Base-by-base conservation (phyloP, 2,329 filamentous ascomycete species). In the Monosporascus sp. region DNA sequence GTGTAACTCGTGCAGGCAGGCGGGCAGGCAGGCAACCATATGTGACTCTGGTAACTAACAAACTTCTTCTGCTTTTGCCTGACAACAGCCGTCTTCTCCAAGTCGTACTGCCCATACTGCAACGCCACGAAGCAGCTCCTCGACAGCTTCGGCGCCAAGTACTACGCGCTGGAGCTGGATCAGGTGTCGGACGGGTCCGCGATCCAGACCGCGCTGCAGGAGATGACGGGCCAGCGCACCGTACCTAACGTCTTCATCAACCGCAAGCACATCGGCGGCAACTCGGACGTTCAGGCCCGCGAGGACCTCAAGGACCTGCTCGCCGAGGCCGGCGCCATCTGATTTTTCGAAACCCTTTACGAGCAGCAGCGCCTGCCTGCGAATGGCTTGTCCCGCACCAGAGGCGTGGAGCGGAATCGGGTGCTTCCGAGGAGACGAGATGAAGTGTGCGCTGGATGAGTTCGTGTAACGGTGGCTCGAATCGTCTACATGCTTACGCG, bases 81-180 rank as follows among this genome's bases (percentile, higher is more conserved):
- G 15, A 9, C 15, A 26, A 31, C 49, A 89, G 89, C 94, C 65
- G 89, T 99, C 70, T 99, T 99, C 82, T 92, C 88, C 75, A 99
- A 99, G 79, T 90, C 87, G 17, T 96, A 91, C 78, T 99, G 94
- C 82, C 91, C 92, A 14, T 95, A 96, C 82, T 97, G 93, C 81
- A 80, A 75, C 54, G 79, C 85, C 55, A 85, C 87, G 63, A 97
- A 97, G 85, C 67, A 78, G 53, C 79, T 90, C 49, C 78, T 99
- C 63, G 82, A 79, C 66, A 77, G 84, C 54, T 63, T 85, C 54
- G 84, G 85, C 60, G 89, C 89, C 57, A 88, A 91, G 64, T 92
- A 82, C 73, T 84, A 81, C 66, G 70, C 81, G 52, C 77, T 94
- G 54, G 94, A 99, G 80, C 79, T 99, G 58, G 92, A 99, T 75